Evolutionary conservation across 495 filamentous ascomycete species (phyloP), one percentile per base, ranked within the genome.

Genomic region (Tuber melanosporum): DNA sequence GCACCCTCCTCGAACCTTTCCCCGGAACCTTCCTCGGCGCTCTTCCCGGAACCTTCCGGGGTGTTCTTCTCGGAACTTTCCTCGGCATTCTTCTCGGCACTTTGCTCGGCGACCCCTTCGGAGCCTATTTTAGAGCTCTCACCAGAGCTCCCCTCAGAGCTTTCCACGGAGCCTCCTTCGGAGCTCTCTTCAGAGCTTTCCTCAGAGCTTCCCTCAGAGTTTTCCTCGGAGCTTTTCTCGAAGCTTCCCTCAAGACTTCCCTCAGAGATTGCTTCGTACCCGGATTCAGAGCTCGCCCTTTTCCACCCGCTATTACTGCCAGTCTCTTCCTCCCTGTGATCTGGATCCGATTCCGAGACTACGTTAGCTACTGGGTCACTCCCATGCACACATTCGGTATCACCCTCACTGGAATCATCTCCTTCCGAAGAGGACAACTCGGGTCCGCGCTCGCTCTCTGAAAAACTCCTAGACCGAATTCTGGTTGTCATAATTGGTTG

Each of bases 391-490:
- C 8, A 6, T 22, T 52, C 49, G 22, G 49, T 3, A 52, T 22
- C 22, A 12, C 0, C 49, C 0, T 0, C 1, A 8, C 6, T 12
- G 22, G 22, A 52, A n/a, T 0, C 2, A 12, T 52, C n/a, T n/a
- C 10, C 49, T 10, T n/a, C 49, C 7, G n/a, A 9, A 22, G 49
- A 52, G 49, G 3, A 1, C 1, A n/a, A n/a, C n/a, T n/a, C 49
- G 8, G 20, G n/a, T 22, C 2, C 22, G n/a, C 20, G 2, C 8
- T 52, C 8, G 49, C 49, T 52, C 6, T n/a, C 49, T 3, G 49
- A 52, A 52, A 52, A 52, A n/a, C 49, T 52, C 3, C 22, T 8
- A 8, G 6, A 3, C 9, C 49, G 20, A 8, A 9, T 52, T 9
- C 49, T 52, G 49, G 49, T 52, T 22, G 49, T 52, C 49, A 52